These are phyloP conservation scores for Vicia sativa DNA, from an alignment of 306 rosid genomes.

Conservation along the genomic window DNA sequence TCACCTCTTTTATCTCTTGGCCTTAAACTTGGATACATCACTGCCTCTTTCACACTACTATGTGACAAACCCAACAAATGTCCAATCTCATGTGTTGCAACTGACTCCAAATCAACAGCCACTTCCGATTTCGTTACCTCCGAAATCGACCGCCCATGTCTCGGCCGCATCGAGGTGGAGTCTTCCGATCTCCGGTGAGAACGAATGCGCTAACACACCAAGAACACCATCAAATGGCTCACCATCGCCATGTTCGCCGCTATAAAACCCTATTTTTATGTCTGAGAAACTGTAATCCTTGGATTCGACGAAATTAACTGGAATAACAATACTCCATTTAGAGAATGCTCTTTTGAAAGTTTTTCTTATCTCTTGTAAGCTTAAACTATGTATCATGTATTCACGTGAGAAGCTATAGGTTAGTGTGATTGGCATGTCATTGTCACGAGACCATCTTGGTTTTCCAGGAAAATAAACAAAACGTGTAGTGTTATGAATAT, in stretches of 20 bases:
- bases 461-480: conserved; percentile 67
- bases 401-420: conserved; percentile 64
- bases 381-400: conserved; percentile 46
- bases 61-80: conserved; percentile 84
- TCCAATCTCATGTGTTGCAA: conserved; percentile 85
- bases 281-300: conserved; percentile 57
- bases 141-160: conserved; percentile 74
- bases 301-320: conserved; percentile 59
- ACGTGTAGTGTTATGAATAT: conserved; percentile 8
- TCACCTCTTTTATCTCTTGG: conserved; percentile 68
- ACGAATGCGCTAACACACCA: conserved; percentile 81
- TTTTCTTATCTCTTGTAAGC: conserved; percentile 40
- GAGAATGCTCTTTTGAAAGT: conserved; percentile 55
- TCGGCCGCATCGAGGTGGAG: conserved; percentile 87
- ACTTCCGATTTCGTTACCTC: conserved; percentile 49
- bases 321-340: conserved; percentile 73
- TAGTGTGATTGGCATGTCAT: conserved; percentile 63
- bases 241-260: conserved; percentile 81
- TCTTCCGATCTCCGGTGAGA: conserved; percentile 75
- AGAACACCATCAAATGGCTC: conserved; percentile 86
- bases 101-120: conserved; percentile 86
- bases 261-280: conserved; percentile 69
- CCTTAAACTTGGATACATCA: conserved; percentile 83
- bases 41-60: conserved; percentile 62
- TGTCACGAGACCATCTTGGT: conserved; percentile 68